These are phyloP conservation scores for Fusarium mexicanum DNA, from an alignment of 2,329 filamentous ascomycete species.

Conservation along the genomic window DNA sequence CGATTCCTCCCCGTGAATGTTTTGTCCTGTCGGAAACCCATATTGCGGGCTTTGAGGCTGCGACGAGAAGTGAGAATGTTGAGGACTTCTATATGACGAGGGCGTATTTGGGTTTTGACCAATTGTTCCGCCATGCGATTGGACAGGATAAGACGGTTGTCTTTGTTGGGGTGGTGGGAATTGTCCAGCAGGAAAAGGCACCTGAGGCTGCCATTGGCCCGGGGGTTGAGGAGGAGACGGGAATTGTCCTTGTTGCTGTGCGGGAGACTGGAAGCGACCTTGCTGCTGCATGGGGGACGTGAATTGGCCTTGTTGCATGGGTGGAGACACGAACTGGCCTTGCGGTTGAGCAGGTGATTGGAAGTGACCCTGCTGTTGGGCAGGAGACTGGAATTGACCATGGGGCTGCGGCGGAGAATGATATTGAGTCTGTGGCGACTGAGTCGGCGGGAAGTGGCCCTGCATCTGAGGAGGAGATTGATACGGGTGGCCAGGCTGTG, in stretches of 20 bases:
- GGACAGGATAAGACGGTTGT: conserved; percentile 48
- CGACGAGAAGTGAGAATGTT: conserved; percentile 14
- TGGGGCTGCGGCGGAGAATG: background rate
- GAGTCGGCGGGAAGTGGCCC: background rate
- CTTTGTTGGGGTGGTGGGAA: conserved; percentile 54
- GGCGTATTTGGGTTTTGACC: conserved; percentile 41
- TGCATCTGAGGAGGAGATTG: conserved; percentile 18
- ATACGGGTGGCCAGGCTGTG: conserved; percentile 8
- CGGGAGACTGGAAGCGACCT: conserved; percentile 4
- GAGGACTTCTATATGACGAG: conserved; percentile 19
- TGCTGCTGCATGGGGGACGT: conserved; percentile 4
- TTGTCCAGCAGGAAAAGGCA: conserved; percentile 40
- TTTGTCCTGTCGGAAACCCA: conserved; percentile 6
- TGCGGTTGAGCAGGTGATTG: conserved; percentile 7
- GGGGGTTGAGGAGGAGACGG: conserved; percentile 15
- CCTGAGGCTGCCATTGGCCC: conserved; percentile 27
- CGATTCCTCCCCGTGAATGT: conserved; percentile 14
- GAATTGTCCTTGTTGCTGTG: conserved; percentile 18
- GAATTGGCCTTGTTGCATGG: conserved; percentile 3
- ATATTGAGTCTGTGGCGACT: background rate
- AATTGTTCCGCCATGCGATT: conserved; percentile 50
- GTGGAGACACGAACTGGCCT: conserved; percentile 1
- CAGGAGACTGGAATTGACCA: conserved; percentile 2
- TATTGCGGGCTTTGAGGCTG: conserved; percentile 17
- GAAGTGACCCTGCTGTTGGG: background rate